phyloP scores from a whole-genome alignment of 192 early-diverging fungal species.

The Entomortierella beljakovae region DNA sequence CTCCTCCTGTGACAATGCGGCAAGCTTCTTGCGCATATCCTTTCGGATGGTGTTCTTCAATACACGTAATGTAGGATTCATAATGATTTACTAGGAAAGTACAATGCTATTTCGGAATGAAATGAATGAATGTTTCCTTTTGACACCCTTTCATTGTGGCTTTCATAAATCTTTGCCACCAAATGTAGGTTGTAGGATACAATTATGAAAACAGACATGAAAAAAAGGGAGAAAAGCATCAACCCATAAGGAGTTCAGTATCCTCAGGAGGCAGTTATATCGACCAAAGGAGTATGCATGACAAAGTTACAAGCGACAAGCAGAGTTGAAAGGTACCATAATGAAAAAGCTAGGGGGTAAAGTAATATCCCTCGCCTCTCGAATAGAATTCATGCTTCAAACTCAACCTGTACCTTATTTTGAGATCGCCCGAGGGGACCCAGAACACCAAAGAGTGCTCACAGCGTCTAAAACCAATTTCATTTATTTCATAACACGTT shows the following conservation, averaged over 20 bases:
- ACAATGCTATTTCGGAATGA: background rate
- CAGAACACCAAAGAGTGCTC: background rate
- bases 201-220: too few species aligned
- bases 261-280: background rate
- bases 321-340: background rate
- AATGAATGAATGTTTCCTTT: background rate
- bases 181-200: too few species aligned
- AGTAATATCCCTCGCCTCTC: too few species aligned
- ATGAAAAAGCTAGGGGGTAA: background rate
- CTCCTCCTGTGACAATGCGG: constrained; percentile 30
- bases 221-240: background rate
- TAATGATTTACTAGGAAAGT: background rate
- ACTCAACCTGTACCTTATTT: background rate
- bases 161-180: background rate
- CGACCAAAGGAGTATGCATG: background rate
- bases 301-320: background rate
- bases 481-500: background rate
- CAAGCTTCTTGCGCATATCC: constrained; percentile 43
- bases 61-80: constrained; percentile 47
- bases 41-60: constrained; percentile 49
- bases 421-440: background rate
- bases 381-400: background rate
- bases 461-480: background rate
- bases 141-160: background rate
- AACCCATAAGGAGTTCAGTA: background rate